Evolutionary conservation across 257 asterid genomes (phyloP).

Genomic region (Plectranthus barbatus): DNA sequence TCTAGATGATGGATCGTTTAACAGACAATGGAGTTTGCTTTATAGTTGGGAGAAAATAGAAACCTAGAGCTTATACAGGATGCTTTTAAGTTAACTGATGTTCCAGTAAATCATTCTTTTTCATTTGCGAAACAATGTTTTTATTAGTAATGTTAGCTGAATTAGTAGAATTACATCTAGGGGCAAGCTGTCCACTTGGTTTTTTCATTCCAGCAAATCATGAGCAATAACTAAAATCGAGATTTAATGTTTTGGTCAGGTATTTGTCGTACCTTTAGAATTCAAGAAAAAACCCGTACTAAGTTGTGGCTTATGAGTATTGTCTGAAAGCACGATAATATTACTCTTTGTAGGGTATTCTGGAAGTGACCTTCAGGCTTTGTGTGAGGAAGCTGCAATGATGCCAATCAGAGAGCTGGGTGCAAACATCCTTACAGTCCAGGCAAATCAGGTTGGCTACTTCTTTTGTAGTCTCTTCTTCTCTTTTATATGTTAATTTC

Average conservation of each 20-base stretch:
- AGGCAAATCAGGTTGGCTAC: slow-evolving; percentile 60
- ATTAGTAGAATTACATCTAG: not conserved
- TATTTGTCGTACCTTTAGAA: not conserved
- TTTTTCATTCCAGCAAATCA: not conserved
- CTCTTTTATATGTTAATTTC: not conserved
- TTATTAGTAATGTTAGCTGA: not conserved
- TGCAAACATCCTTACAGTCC: slow-evolving; percentile 59
- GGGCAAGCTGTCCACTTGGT: not conserved
- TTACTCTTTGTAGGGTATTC: slow-evolving; percentile 58
- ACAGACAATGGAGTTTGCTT: not conserved
- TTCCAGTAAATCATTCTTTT: not conserved
- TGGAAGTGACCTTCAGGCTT: slow-evolving; percentile 92
- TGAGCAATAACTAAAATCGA: not conserved
- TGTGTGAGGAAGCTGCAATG: slow-evolving; percentile 98
- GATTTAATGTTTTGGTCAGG: not conserved
- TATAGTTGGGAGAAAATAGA: not conserved
- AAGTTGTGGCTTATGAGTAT: not conserved
- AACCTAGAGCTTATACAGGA: not conserved
- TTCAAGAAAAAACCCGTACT: too few species aligned
- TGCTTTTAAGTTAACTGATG: not conserved
- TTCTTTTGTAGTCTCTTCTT: not conserved
- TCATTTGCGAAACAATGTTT: not conserved
- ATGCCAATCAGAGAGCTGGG: slow-evolving; percentile 98
- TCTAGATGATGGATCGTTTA: not conserved
- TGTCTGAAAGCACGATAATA: not conserved